These are phyloP conservation scores for Leptodontidium sp. DNA, from an alignment of 2,329 filamentous ascomycete genomes.

Conservation along the genomic window DNA sequence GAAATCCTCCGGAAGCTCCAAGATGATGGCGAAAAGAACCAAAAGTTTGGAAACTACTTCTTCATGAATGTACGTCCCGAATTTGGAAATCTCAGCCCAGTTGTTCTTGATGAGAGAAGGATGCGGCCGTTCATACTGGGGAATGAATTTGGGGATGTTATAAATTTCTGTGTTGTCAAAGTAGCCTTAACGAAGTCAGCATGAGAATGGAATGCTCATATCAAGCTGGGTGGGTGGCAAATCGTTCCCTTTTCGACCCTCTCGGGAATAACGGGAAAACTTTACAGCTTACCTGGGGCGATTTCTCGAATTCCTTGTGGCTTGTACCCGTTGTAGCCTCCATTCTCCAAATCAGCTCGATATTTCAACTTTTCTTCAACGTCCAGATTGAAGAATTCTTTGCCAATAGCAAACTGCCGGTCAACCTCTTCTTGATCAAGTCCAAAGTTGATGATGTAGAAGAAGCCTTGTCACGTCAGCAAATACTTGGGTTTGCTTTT, in stretches of 20 bases:
- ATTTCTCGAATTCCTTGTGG: slow-evolving; percentile 37
- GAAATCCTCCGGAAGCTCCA: slow-evolving; percentile 65
- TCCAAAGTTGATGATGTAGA: slow-evolving; percentile 68
- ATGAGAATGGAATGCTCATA: no score
- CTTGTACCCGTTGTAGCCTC: slow-evolving; percentile 64
- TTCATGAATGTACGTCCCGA: slow-evolving; percentile 53
- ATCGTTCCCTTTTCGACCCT: neutral
- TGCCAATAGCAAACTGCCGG: slow-evolving; percentile 65
- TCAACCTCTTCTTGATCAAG: slow-evolving; percentile 65
- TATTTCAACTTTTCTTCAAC: slow-evolving; percentile 66
- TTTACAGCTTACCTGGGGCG: slow-evolving; percentile 5
- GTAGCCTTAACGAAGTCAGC: neutral
- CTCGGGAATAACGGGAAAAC: neutral
- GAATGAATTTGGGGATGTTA: slow-evolving; percentile 64
- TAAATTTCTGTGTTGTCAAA: slow-evolving; percentile 64
- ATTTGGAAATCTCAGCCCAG: slow-evolving; percentile 61
- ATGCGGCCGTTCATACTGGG: slow-evolving; percentile 52
- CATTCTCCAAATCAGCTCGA: slow-evolving; percentile 53
- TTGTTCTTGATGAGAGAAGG: slow-evolving; percentile 57
- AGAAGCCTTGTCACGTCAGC: slow-evolving; percentile 51
- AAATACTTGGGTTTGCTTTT: neutral
- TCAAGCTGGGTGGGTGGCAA: neutral
- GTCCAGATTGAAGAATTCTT: slow-evolving; percentile 63
- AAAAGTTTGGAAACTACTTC: slow-evolving; percentile 64
- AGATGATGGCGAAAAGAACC: slow-evolving; percentile 64